Conservation (phyloP, 768 basidiomycete genomes). For the Cyclocybe aegerita region DNA sequence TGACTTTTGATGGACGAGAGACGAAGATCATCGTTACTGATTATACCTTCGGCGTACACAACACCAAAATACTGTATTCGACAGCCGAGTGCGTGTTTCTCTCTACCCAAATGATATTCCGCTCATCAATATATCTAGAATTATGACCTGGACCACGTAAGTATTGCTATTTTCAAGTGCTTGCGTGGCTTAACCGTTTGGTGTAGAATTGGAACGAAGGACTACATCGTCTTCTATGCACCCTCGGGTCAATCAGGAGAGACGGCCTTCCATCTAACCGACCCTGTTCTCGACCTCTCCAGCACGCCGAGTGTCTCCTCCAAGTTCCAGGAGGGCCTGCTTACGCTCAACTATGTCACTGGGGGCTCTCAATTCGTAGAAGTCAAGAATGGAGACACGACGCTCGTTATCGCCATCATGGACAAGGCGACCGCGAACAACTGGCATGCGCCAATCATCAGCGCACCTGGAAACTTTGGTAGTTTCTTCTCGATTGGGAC, state of each 20-base stretch:
- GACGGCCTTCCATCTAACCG: slow-evolving; percentile 37
- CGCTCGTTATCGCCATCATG: slow-evolving; percentile 33
- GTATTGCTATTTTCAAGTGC: slow-evolving; percentile 6
- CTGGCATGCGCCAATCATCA: slow-evolving; percentile 50
- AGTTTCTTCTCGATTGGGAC: slow-evolving; percentile 46
- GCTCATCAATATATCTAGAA: slow-evolving; percentile 24
- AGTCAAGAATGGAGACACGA: slow-evolving; percentile 25
- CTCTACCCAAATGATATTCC: neutral
- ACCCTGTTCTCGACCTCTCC: slow-evolving; percentile 26
- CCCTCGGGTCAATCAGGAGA: slow-evolving; percentile 41
- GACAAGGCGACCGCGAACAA: slow-evolving; percentile 48
- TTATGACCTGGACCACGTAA: slow-evolving; percentile 57
- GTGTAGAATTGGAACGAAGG: slow-evolving; percentile 36
- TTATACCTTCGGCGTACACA: slow-evolving; percentile 40
- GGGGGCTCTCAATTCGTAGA: slow-evolving; percentile 33
- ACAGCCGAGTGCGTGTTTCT: slow-evolving; percentile 40
- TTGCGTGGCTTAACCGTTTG: neutral
- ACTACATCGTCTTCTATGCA: slow-evolving; percentile 46
- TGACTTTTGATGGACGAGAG: slow-evolving; percentile 48
- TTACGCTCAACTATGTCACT: slow-evolving; percentile 39
- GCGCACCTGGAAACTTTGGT: slow-evolving; percentile 32
- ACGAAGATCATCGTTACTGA: slow-evolving; percentile 50
- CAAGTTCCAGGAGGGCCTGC: slow-evolving; percentile 31
- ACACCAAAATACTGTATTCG: slow-evolving; percentile 39
- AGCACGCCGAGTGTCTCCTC: slow-evolving; percentile 28